Evolutionary conservation across 305 asterid genomes (phyloP).

Genomic region (Fraxinus nigra): DNA sequence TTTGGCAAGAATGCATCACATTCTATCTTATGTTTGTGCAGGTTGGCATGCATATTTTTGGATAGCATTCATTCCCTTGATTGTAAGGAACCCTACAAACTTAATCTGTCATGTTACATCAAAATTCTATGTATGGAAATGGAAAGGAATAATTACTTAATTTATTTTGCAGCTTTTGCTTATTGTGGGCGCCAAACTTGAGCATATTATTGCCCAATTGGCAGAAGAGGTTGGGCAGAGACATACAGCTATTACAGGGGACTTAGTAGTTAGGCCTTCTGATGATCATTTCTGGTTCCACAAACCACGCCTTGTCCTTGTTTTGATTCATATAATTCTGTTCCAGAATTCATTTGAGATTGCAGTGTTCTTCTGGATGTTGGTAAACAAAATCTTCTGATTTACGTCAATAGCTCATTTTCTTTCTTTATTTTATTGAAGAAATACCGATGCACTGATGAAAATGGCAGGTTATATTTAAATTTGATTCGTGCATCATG

Average conservation of each 20-base stretch:
- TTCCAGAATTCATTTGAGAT: constrained; percentile 77
- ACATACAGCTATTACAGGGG: constrained; percentile 51
- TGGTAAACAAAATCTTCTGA: constrained; percentile 33
- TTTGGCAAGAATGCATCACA: neutral
- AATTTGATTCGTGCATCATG: constrained; percentile 74
- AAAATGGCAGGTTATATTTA: constrained; percentile 39
- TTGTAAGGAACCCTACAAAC: constrained; percentile 32
- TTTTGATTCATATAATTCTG: constrained; percentile 50
- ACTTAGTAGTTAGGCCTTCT: constrained; percentile 55
- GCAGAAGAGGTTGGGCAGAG: constrained; percentile 61
- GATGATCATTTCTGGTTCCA: constrained; percentile 75
- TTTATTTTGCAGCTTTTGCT: constrained; percentile 53
- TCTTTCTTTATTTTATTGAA: neutral
- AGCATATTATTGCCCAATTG: constrained; percentile 60
- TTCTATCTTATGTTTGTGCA: constrained; percentile 21
- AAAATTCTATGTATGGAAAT: neutral
- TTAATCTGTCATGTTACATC: neutral
- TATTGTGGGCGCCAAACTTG: constrained; percentile 66
- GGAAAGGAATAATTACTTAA: neutral
- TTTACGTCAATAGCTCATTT: neutral
- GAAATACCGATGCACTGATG: neutral
- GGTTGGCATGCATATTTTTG: constrained; percentile 79
- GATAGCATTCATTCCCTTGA: constrained; percentile 67
- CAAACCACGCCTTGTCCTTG: constrained; percentile 54
- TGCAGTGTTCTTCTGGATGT: constrained; percentile 71